Base-by-base conservation (phyloP, 2,329 filamentous ascomycete genomes). In the Exophiala calicioides region DNA sequence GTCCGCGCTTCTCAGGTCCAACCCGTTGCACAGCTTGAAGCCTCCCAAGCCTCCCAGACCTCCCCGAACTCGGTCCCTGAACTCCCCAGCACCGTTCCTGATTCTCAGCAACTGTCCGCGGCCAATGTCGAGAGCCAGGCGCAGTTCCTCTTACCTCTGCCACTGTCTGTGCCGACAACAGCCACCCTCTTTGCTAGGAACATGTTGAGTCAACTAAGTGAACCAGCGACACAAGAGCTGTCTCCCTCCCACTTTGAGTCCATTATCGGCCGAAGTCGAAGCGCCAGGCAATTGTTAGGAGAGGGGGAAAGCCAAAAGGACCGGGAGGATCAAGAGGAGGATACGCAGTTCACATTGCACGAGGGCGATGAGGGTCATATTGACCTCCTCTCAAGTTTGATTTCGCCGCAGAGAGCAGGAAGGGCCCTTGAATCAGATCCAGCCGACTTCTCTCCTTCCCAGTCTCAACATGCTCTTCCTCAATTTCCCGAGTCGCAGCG, bases 401-500 rank as follows among this genome's bases (percentile, higher is more conserved):
- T 65, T 10, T 57, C 58, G 20, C 46, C 29, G 18, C 34, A 43
- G 37, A 41, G 44, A 21, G 36, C 12, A 23, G 44, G 18, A 5
- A 27, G 23, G 6, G 31, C 45, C 8, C 15, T 38, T 1, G 49
- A 55, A 18, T 47, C 49, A 5, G 42, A 41, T 18, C 44, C 47
- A 9, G 44, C 44, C 16, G 44, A 48, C 20, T 57, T 53, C 37
- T 58, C 57, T 5, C 57, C 57, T 8, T 46, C 53, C 12, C 55
- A 60, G 7, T 58, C 65, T 41, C 59, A 59, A 5, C 65, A 60
- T 33, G 63, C 68, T 21, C 65, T 66, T 15, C 62, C 70, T 34
- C 60, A 67, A 3, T 74, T 73, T 44, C 70, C 71, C 2, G 71
- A 74, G 53, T 74, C 71, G 2, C 72, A 74, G 52, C 65, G 72